Base-by-base conservation (phyloP, 495 filamentous ascomycete genomes). In the Pyronema omphalodes region DNA sequence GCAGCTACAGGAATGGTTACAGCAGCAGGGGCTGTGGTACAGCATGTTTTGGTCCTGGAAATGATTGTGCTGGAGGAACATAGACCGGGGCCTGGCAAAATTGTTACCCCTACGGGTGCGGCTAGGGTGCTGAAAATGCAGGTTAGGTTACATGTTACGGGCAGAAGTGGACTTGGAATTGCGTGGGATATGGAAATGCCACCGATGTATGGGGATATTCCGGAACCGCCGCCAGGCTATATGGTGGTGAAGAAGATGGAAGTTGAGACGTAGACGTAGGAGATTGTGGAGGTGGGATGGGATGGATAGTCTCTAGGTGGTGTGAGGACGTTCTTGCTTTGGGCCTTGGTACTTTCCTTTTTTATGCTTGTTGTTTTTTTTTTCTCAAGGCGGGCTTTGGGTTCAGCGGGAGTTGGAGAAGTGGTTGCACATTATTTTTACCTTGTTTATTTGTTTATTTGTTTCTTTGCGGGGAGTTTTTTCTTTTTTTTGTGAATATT, bases 171-270 rank as follows among this genome's bases (percentile, higher is more conserved):
- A 1, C 72, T 96, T 51, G 91, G 91, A 3, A 89, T 99, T 62
- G 84, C 81, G 63, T 99, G 91, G 91, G 91, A 99, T 55, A 87
- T 94, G 68, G 91, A 99, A 69, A 78, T 82, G 67, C 91, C 91
- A 37, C 91, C 91, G 0, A 78, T 89, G 61, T 99, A 99, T 64
- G 84, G 91, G 69, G 85, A 96, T 64, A 87, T 99, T 29, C 88
- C 89, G 0, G 80, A 78, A 7, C 85, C 82, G 44, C 91, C 91
- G 35, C 91, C 91, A 0, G 75, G 75, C 1, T 96, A 98, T 57
- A 39, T 3, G n/a, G 19, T 12, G 1, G 44, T 29, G 12, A 19
- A 15, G 44, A 11, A 48, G 44, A 12, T 12, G 39, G 12, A n/a
- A n/a, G 12, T 12, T 1, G 12, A 43, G 12, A 6, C 39, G 6